Evolutionary conservation across 202 grass and related monocot genomes (phyloP), one percentile per base, ranked within the genome.

Genomic region (Bolboschoenoplectus hybrid): DNA sequence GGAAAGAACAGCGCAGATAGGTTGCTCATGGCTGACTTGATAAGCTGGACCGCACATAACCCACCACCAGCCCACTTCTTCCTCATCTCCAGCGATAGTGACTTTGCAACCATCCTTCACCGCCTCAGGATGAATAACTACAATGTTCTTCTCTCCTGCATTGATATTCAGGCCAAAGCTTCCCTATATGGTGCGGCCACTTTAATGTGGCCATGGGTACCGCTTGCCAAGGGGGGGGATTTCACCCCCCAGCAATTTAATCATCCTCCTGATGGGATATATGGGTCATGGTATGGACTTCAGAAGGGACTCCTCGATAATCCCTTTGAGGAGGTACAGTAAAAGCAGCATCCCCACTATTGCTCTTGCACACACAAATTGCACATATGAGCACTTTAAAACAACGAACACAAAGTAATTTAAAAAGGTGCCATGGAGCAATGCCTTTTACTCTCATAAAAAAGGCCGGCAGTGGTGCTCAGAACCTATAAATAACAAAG

Each of bases 91-190:
- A 92, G 92, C 64, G 93, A 98, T 71, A 91, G 6, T 46, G 93
- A 98, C 65, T 96, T 98, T 39, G 68, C 93, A 32, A 98, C 90
- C 74, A 91, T 96, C 50, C 89, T 98, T 73, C 92, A 98, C 86
- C 91, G 93, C 9, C 82, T 98, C 72, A 85, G 97, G 82, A 98
- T 98, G 96, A 94, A 77, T 75, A 98, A 98, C 86, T 98, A 98
- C 82, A 98, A 98, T 75, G 80, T 98, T 86, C 83, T 96, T 44
- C 97, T 98, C 86, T 89, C 97, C 36, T 91, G 89, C 75, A 3
- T 9, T 38, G 45, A 83, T 83, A 2, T 2, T 38, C 87, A 65
- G 39, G 63, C 62, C 69, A 56, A 0, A 4, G 74, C 85, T 63
- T 45, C 85, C 5, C 79, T 98, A 14, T 89, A 89, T 45, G 92